Base-by-base conservation (phyloP, 1,139 yeast species). In the Nakaseomyces nivariensis region DNA sequence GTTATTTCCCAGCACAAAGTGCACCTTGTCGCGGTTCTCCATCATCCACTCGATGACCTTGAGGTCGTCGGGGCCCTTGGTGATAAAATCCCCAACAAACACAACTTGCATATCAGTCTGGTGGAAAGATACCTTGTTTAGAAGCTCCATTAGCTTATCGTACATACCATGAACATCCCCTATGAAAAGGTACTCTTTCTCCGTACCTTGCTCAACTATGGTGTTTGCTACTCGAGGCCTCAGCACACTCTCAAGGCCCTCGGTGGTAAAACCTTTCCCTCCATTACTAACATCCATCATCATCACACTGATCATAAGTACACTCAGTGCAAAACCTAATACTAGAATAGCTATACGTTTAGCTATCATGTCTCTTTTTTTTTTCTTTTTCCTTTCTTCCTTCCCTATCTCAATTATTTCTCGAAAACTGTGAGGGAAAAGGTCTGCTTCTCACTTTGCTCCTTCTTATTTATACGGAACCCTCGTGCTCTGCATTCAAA, bases 101-200 rank as follows among this genome's bases (percentile, higher is more conserved):
- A 64, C 59, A 24, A 61, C 51, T 4, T 56, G 56, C 5, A 59
- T 58, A 34, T 51, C 38, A 43, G 52, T 55, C 22, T 52, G 38
- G 25, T 54, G 53, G 4, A 87, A 66, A n/a, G 87, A 69, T 49
- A 79, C 78, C 60, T 86, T 95, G 5, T 75, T 64, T 51, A 89
- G 66, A 46, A 90, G 70, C 46, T 72, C 67, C 51, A 65, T 62
- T 51, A 89, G 71, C 59, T 79, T 78, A 4, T 69, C 68, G 56
- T 73, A 78, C 59, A 83, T 82, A 2, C 97, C 97, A 66, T 90
- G 97, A 27, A 90, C 78, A 65, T 90, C 97, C 4, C 97, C 97
- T 34, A 90, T 73, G 50, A 89, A 63, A 13, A 90, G 38, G 4
- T 41, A 46, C 17, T 31, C 22, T 25, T 24, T 17, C 41, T 17